A percentile compares a stretch with the other conserved stretches of the same genome.
phyloP scores from a whole-genome alignment of 139 green algal species.

The Chlorella sp. region DNA sequence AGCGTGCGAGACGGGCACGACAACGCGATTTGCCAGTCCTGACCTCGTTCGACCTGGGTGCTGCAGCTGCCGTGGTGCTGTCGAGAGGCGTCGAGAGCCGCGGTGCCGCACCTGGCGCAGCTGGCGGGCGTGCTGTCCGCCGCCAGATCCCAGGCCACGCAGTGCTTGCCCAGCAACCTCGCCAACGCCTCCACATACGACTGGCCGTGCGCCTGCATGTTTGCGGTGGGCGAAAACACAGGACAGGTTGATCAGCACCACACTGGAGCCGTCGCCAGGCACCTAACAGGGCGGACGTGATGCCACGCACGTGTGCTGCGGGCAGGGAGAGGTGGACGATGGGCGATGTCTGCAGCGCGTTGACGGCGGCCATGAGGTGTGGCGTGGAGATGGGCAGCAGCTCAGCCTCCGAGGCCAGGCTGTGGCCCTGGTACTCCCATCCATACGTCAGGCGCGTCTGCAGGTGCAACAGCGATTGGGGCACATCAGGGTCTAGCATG shows the following conservation, averaged over 20 bases:
- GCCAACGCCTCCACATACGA: slow-evolving; percentile 3
- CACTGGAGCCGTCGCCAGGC: no score
- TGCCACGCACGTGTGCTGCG: not conserved
- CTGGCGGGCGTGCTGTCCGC: not conserved
- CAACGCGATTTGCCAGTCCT: no score
- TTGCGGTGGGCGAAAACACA: no score
- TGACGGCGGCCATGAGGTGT: slow-evolving; percentile 22
- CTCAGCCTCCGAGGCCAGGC: slow-evolving; percentile 3
- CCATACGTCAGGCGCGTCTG: slow-evolving; percentile 26
- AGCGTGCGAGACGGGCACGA: not conserved
- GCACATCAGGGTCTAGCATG: no score
- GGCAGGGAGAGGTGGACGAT: slow-evolving; percentile 15
- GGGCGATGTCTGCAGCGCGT: slow-evolving; percentile 30
- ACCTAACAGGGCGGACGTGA: no score
- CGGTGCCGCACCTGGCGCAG: slow-evolving; percentile 4
- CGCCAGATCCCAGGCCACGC: not conserved
- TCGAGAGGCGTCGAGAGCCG: no score
- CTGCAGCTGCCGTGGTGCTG: no score
- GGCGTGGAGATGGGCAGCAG: slow-evolving; percentile 11
- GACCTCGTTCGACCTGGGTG: no score
- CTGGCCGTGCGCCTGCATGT: not conserved
- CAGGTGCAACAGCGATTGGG: not conserved
- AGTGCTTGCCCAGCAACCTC: slow-evolving; percentile 9
- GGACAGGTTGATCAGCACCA: no score
- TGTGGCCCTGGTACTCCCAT: slow-evolving; percentile 31